Evolutionary conservation across 768 basidiomycete species (phyloP).

Genomic region (Cyclocybe aegerita): DNA sequence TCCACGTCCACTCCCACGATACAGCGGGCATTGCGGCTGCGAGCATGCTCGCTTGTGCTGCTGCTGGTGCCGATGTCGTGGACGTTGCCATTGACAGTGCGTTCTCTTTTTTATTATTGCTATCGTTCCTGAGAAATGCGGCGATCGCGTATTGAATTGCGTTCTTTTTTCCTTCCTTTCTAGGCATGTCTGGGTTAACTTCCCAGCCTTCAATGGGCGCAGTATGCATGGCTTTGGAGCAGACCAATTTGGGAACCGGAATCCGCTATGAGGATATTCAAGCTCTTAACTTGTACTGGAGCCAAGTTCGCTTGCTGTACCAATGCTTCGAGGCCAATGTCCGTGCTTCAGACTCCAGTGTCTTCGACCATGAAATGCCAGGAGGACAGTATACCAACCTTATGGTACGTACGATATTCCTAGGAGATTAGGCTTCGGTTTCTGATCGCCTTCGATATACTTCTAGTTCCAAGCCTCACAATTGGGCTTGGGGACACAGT

Average conservation of each 20-base stretch:
- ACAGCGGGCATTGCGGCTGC: slow-evolving; percentile 97
- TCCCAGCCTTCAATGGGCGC: slow-evolving; percentile 99
- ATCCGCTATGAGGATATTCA: slow-evolving; percentile 97
- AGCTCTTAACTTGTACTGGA: slow-evolving; percentile 97
- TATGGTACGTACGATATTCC: slow-evolving; percentile 61
- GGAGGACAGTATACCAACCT: slow-evolving; percentile 95
- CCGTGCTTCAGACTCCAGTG: slow-evolving; percentile 94
- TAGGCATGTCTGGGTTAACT: slow-evolving; percentile 97
- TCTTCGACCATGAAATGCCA: slow-evolving; percentile 99
- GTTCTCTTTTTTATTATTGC: slow-evolving; percentile 23
- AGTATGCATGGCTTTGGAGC: slow-evolving; percentile 91
- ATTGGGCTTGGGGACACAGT: slow-evolving; percentile 94
- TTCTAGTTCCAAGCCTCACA: slow-evolving; percentile 96
- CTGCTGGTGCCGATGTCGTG: slow-evolving; percentile 97
- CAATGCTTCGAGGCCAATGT: slow-evolving; percentile 98
- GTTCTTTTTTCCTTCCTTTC: background rate
- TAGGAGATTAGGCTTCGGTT: slow-evolving; percentile 6
- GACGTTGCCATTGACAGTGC: slow-evolving; percentile 98
- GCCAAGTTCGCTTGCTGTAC: slow-evolving; percentile 93
- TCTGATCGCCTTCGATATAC: slow-evolving; percentile 16
- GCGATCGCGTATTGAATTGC: too few species aligned
- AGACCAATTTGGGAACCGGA: slow-evolving; percentile 90
- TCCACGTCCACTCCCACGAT: slow-evolving; percentile 99
- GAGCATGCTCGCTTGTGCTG: slow-evolving; percentile 95
- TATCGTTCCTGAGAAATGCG: too few species aligned